Conservation (phyloP, 495 filamentous ascomycete genomes). For the Penicillium paxilli region DNA sequence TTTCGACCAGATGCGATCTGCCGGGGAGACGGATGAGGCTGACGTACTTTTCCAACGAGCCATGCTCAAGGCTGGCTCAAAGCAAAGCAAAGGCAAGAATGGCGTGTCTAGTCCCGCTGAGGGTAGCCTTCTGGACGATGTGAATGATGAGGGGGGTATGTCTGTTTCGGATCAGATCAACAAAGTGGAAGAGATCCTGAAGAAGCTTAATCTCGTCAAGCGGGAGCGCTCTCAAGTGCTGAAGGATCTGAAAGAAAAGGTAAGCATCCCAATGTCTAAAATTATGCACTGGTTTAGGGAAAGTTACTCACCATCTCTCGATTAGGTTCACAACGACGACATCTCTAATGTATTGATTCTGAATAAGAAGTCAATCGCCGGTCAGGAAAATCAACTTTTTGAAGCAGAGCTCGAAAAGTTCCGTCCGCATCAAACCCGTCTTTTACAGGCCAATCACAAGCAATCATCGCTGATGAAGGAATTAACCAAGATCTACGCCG, state of each 20-base stretch:
- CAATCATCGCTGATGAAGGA: constrained; percentile 94
- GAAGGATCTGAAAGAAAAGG: constrained; percentile 97
- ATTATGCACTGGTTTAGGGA: background rate
- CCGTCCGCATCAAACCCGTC: constrained; percentile 84
- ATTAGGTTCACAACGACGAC: constrained; percentile 91
- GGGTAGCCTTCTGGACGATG: constrained; percentile 83
- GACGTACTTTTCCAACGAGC: constrained; percentile 88
- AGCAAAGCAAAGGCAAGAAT: constrained; percentile 61
- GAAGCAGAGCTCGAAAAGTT: constrained; percentile 96
- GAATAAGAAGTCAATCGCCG: constrained; percentile 89
- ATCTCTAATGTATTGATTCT: constrained; percentile 96
- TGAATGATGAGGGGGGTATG: constrained; percentile 75
- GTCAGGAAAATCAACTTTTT: constrained; percentile 85
- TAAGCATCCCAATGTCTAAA: constrained; percentile 33
- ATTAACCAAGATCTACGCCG: constrained; percentile 81
- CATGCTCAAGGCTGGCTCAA: constrained; percentile 64
- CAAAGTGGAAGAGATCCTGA: constrained; percentile 85
- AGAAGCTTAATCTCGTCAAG: constrained; percentile 90
- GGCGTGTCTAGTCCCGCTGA: constrained; percentile 67
- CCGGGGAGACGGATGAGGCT: constrained; percentile 83
- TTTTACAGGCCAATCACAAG: constrained; percentile 91
- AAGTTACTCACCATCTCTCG: constrained; percentile 2
- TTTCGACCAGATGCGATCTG: constrained; percentile 93
- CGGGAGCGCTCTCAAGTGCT: constrained; percentile 85
- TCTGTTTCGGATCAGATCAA: constrained; percentile 89